A percentile compares a stretch with the other conserved stretches of the same genome.
Conservation (phyloP, 2,329 filamentous ascomycete genomes). For the Coniella vitis region DNA sequence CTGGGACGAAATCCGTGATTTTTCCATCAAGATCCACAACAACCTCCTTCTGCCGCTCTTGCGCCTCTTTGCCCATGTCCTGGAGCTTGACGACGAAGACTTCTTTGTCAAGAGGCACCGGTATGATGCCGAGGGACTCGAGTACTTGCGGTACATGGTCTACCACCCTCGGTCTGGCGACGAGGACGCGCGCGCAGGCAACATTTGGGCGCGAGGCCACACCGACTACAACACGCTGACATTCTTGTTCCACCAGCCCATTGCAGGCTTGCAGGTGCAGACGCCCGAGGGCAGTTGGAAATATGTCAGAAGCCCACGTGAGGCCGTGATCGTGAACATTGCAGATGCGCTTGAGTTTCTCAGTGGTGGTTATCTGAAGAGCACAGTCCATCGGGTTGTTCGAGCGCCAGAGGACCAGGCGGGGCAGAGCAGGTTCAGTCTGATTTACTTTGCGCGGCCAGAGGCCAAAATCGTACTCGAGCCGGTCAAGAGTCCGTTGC, state of each 20-base stretch:
- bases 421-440: conserved; percentile 18
- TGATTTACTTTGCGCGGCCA: conserved; percentile 23
- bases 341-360: conserved; percentile 37
- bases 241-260: conserved; percentile 47
- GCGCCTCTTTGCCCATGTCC: conserved; percentile 18
- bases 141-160: conserved; percentile 25
- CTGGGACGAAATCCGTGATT: conserved; percentile 22
- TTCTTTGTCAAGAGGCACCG: conserved; percentile 22
- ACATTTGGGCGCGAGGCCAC: conserved; percentile 22
- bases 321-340: conserved; percentile 40
- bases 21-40: conserved; percentile 17
- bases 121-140: conserved; percentile 22
- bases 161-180: conserved; percentile 21
- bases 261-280: conserved; percentile 44
- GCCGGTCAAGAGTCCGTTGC: conserved; percentile 16
- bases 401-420: conserved; percentile 23
- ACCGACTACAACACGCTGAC: conserved; percentile 33
- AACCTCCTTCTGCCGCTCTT: conserved; percentile 18
- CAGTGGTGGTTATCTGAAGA: conserved; percentile 25
- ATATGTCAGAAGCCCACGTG: conserved; percentile 20
- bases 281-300: conserved; percentile 32
- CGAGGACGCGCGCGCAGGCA: conserved; percentile 15
- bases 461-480: conserved; percentile 21
- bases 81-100: conserved; percentile 23
- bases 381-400: conserved; percentile 23